Conservation (phyloP, 1,139 yeast species). For the Nakaseomyces nivariensis region DNA sequence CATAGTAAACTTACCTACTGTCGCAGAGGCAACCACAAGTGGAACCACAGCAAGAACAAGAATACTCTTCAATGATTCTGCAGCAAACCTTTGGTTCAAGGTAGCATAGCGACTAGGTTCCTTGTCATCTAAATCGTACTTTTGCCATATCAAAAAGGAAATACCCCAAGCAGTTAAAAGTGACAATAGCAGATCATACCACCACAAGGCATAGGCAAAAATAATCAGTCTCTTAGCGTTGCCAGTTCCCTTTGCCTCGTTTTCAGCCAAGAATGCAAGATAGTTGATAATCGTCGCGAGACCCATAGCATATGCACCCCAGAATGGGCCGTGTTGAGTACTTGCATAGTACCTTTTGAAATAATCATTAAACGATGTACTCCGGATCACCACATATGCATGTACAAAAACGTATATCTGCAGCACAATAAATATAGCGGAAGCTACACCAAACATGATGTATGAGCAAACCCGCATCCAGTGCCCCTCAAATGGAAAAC, state of each 20-base stretch:
- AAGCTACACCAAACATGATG: slow-evolving; percentile 48
- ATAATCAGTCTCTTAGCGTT: slow-evolving; percentile 30
- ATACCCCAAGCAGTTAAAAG: slow-evolving; percentile 49
- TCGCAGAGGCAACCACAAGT: slow-evolving; percentile 60
- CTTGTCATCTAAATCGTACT: slow-evolving; percentile 4
- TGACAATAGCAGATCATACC: slow-evolving; percentile 48
- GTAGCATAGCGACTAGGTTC: slow-evolving; percentile 4
- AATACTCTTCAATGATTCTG: slow-evolving; percentile 14
- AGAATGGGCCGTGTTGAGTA: slow-evolving; percentile 44
- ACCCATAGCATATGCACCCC: slow-evolving; percentile 81
- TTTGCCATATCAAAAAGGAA: slow-evolving; percentile 37
- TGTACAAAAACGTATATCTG: slow-evolving; percentile 26
- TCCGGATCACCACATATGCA: slow-evolving; percentile 9
- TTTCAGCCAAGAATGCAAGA: slow-evolving; percentile 35
- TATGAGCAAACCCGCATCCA: slow-evolving; percentile 55
- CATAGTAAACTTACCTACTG: slow-evolving; percentile 44
- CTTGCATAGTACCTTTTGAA: slow-evolving; percentile 23
- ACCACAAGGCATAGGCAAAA: slow-evolving; percentile 54
- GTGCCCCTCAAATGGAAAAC: slow-evolving; percentile 52
- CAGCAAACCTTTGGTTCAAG: slow-evolving; percentile 10
- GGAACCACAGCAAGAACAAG: slow-evolving; percentile 62
- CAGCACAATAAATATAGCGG: slow-evolving; percentile 38
- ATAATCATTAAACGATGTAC: slow-evolving; percentile 10
- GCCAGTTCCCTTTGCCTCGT: slow-evolving; percentile 15
- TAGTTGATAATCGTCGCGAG: slow-evolving; percentile 50